phyloP scores from a whole-genome alignment of 371 early-diverging fungal genomes.

The Coelomomyces lativittatus region DNA sequence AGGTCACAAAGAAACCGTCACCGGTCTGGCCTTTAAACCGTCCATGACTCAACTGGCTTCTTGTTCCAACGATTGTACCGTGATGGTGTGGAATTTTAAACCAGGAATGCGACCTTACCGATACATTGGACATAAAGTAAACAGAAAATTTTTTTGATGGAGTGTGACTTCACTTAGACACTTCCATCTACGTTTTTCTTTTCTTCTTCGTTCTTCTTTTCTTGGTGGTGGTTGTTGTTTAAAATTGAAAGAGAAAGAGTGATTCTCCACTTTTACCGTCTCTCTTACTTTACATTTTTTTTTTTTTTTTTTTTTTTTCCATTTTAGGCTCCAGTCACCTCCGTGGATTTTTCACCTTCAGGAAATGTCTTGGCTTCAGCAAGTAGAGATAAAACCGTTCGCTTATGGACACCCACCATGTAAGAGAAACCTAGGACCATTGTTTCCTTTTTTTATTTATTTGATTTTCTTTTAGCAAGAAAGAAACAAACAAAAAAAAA shows the following conservation, averaged over 20 bases:
- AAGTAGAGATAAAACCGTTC: slow-evolving; percentile 19
- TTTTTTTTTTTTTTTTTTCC: no score
- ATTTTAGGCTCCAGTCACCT: neutral
- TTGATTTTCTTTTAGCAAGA: no score
- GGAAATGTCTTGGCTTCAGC: slow-evolving; percentile 22
- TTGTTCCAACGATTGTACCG: slow-evolving; percentile 17
- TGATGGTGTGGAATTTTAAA: slow-evolving; percentile 37
- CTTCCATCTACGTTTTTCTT: no score
- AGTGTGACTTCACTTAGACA: no score
- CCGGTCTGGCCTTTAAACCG: slow-evolving; percentile 22
- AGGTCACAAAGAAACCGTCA: slow-evolving; percentile 28
- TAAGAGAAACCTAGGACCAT: no score
- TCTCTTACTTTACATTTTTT: no score
- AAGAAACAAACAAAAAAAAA: no score
- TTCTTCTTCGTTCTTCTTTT: no score
- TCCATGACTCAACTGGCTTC: slow-evolving; percentile 28
- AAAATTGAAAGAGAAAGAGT: neutral
- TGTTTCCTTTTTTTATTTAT: neutral
- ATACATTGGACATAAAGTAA: slow-evolving; percentile 30
- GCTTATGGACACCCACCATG: slow-evolving; percentile 35
- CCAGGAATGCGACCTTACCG: slow-evolving; percentile 26
- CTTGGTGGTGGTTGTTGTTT: no score
- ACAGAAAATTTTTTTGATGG: no score
- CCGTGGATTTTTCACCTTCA: neutral
- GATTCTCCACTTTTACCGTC: no score